These are phyloP conservation scores for Dactylellina cionopaga DNA, from an alignment of 2,329 filamentous ascomycete genomes.

Conservation along the genomic window DNA sequence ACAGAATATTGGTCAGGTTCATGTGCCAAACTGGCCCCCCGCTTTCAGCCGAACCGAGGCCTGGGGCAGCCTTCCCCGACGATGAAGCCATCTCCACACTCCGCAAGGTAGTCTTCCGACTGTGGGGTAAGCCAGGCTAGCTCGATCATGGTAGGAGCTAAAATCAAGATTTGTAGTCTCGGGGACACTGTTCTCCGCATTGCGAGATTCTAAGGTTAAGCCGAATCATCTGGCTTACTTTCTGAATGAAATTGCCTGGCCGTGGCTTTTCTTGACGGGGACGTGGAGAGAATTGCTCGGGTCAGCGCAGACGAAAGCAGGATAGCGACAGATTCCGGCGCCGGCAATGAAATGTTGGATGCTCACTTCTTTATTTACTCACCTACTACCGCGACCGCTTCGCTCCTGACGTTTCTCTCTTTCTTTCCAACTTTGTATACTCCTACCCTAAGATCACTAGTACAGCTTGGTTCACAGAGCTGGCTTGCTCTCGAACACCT, in stretches of 20 bases:
- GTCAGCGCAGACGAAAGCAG: constrained; percentile 15
- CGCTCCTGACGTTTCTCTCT: too few relatives aligned
- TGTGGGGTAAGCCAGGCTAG: constrained; percentile 19
- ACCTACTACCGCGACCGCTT: constrained; percentile 11
- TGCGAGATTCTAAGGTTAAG: constrained; percentile 5
- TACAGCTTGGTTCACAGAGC: too few relatives aligned
- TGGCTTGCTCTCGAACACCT: too few relatives aligned
- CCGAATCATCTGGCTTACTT: not conserved
- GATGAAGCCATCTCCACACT: constrained; percentile 9
- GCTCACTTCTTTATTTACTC: constrained; percentile 30
- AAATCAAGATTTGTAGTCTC: too few relatives aligned
- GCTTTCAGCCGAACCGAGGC: constrained; percentile 53
- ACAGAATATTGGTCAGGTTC: not conserved
- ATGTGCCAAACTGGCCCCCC: constrained; percentile 32
- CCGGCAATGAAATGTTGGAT: not conserved
- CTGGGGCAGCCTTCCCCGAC: constrained; percentile 2
- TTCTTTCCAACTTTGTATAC: too few relatives aligned
- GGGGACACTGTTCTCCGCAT: too few relatives aligned
- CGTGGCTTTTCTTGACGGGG: constrained; percentile 2
- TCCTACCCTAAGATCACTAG: too few relatives aligned
- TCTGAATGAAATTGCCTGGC: too few relatives aligned
- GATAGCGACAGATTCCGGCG: constrained; percentile 5
- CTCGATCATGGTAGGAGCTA: not conserved
- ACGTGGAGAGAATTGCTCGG: not conserved
- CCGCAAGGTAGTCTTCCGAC: not conserved